phyloP scores from a whole-genome alignment of 306 rosid species.

The Ochetophila trinervis region DNA sequence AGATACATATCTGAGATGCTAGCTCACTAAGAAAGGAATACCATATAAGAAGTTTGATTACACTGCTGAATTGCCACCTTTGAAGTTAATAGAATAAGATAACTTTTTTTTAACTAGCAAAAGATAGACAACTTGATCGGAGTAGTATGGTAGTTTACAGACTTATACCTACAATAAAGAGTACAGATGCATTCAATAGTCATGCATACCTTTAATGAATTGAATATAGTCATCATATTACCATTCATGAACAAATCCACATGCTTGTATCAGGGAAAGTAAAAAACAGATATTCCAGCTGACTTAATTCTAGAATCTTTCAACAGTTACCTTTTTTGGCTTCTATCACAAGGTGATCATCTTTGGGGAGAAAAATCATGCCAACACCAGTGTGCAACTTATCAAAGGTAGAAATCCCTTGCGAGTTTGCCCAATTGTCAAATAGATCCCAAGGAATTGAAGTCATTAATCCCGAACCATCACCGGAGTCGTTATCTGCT shows the following conservation, averaged over 20 bases:
- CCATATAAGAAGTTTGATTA: too few relatives aligned
- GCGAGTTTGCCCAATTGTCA: conserved; percentile 72
- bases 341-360: conserved; percentile 53
- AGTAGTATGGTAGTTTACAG: background rate
- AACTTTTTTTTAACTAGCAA: too few relatives aligned
- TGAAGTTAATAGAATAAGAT: too few relatives aligned
- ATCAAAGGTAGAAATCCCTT: conserved; percentile 86
- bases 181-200: background rate
- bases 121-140: background rate
- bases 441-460: conserved; percentile 90
- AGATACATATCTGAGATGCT: too few relatives aligned
- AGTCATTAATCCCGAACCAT: conserved; percentile 95
- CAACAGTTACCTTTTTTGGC: conserved; percentile 72
- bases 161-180: background rate
- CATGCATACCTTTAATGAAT: conserved; percentile 7
- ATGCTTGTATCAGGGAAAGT: conserved; percentile 15
- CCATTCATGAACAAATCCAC: conserved; percentile 20
- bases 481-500: conserved; percentile 97
- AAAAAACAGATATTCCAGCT: conserved; percentile 21
- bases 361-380: conserved; percentile 89
- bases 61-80: too few relatives aligned
- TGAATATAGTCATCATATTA: too few relatives aligned
- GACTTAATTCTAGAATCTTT: conserved; percentile 21
- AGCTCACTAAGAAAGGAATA: too few relatives aligned
- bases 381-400: conserved; percentile 95